Evolutionary conservation across 306 rosid genomes (phyloP).

Genomic region (Ormosia semicastrata): DNA sequence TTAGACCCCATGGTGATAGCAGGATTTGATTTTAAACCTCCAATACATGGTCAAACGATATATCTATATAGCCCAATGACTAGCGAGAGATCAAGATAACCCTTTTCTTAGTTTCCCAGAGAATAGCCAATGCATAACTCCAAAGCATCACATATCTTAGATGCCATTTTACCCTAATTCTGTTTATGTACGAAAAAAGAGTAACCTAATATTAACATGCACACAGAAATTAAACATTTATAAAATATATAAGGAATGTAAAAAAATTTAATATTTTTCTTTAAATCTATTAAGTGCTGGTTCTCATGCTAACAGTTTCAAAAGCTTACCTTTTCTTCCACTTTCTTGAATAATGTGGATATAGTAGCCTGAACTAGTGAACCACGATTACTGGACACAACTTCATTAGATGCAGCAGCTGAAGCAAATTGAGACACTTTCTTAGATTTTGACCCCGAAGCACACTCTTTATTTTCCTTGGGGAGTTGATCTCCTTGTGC

Average conservation of each 20-base stretch:
- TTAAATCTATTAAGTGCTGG: not conserved
- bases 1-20: not conserved
- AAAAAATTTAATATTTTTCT: not conserved
- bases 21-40: not conserved
- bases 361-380: conserved; percentile 79
- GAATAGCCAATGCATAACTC: not conserved
- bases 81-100: not conserved
- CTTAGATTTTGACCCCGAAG: conserved; percentile 47
- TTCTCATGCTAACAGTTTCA: not conserved
- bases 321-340: conserved; percentile 65
- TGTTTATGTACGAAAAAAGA: not conserved
- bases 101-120: not conserved
- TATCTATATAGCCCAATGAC: not conserved
- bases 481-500: conserved; percentile 35
- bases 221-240: not conserved
- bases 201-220: not conserved
- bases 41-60: not conserved
- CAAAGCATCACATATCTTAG: not conserved
- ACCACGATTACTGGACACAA: conserved; percentile 34
- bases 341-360: conserved; percentile 81
- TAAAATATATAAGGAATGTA: not conserved
- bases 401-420: conserved; percentile 33
- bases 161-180: not conserved
- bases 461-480: conserved; percentile 37
- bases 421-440: conserved; percentile 29